phyloP scores from a whole-genome alignment of 768 basidiomycete genomes.

The Trametes cubensis region DNA sequence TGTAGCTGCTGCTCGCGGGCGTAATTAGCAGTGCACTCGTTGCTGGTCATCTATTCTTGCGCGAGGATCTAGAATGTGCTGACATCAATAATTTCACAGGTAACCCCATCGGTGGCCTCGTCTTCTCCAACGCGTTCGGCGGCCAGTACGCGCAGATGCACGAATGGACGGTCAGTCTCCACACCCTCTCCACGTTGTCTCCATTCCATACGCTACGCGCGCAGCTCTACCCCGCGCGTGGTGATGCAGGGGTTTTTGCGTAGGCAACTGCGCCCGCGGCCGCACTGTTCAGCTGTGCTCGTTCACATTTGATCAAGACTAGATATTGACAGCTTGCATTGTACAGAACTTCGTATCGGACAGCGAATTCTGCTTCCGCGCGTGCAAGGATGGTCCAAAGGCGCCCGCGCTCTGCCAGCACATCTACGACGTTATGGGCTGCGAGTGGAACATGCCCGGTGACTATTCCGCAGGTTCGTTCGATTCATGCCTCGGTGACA shows the following conservation, averaged over 20 bases:
- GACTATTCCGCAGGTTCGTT: constrained; percentile 46
- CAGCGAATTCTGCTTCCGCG: constrained; percentile 71
- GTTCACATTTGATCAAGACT: no score
- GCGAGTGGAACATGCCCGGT: constrained; percentile 64
- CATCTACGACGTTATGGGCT: constrained; percentile 58
- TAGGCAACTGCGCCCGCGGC: no score
- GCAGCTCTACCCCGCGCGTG: no score
- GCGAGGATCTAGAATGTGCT: background rate
- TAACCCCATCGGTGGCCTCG: constrained; percentile 65
- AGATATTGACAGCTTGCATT: background rate
- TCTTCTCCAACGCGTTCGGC: constrained; percentile 75
- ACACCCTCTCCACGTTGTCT: constrained; percentile 8
- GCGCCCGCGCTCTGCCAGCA: constrained; percentile 63
- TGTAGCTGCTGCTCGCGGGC: no score
- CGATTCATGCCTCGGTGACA: constrained; percentile 52
- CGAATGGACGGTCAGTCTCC: constrained; percentile 68
- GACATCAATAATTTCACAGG: constrained; percentile 33
- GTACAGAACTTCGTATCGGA: constrained; percentile 62
- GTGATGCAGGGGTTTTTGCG: no score
- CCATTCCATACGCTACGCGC: background rate
- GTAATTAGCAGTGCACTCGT: no score
- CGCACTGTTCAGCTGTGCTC: no score
- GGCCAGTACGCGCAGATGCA: constrained; percentile 53
- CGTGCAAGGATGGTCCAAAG: constrained; percentile 54
- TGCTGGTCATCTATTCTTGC: no score